These are phyloP conservation scores for Debaryomyces fabryi DNA, from an alignment of 1,139 yeast species.

Conservation along the genomic window DNA sequence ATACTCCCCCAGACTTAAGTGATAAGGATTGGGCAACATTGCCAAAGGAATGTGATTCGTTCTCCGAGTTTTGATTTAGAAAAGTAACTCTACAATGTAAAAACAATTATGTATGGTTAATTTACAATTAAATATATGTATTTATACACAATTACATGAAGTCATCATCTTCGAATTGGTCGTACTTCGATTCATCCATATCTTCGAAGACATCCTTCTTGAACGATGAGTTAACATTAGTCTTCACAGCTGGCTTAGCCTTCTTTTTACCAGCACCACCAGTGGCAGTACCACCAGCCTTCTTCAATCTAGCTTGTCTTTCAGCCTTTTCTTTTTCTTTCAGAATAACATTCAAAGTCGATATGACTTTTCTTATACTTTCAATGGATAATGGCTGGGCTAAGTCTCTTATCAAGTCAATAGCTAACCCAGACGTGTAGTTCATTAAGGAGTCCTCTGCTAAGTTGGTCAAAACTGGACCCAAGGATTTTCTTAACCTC, in stretches of 20 bases:
- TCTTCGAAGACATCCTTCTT: constrained; percentile 74
- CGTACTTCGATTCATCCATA: constrained; percentile 46
- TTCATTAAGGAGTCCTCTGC: constrained; percentile 64
- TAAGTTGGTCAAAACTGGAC: constrained; percentile 65
- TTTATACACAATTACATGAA: constrained; percentile 63
- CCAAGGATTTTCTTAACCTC: constrained; percentile 76
- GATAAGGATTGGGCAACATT: constrained; percentile 5
- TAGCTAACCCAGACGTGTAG: constrained; percentile 75
- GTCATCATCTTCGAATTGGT: constrained; percentile 74
- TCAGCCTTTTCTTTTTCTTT: constrained; percentile 90
- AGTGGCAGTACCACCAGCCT: constrained; percentile 82
- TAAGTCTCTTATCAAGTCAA: constrained; percentile 84
- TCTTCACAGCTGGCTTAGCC: constrained; percentile 74
- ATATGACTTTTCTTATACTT: constrained; percentile 79
- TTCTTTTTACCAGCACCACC: constrained; percentile 97
- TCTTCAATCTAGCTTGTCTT: constrained; percentile 78
- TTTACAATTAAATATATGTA: constrained; percentile 5
- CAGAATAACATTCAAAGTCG: constrained; percentile 78
- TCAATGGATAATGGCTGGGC: constrained; percentile 81
- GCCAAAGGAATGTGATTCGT: neutral
- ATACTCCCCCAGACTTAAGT: neutral
- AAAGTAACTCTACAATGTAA: neutral
- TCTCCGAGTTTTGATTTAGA: neutral
- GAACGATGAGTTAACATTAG: constrained; percentile 77
- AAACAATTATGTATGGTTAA: neutral